Percentiles rank a stretch among this genome's conserved stretches.
phyloP scores from a whole-genome alignment of 1,284 basidiomycete genomes.

The Sporisorium sorghi region DNA sequence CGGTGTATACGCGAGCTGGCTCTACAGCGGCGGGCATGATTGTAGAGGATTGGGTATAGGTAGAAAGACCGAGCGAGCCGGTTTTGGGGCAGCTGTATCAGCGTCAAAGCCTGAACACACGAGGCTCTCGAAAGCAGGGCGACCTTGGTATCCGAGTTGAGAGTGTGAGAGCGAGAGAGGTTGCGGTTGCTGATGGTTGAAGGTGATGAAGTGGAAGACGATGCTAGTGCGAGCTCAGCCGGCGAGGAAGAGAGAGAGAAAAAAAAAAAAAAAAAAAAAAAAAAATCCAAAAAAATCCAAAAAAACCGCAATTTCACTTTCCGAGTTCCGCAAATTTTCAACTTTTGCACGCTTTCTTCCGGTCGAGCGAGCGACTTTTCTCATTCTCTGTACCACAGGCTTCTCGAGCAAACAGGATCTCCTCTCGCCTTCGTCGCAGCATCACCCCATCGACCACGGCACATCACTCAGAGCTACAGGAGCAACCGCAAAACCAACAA shows the following conservation, averaged over 20 bases:
- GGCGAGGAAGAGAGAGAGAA: slow-evolving; percentile 15
- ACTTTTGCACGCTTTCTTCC: slow-evolving; percentile 28
- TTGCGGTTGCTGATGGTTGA: not conserved
- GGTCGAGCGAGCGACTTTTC: not conserved
- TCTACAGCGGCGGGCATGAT: slow-evolving; percentile 59
- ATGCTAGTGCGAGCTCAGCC: slow-evolving; percentile 3
- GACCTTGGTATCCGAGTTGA: not conserved
- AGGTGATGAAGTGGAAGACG: slow-evolving; percentile 2
- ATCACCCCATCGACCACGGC: not conserved
- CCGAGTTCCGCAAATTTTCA: slow-evolving; percentile 34
- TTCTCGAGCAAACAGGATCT: too few relatives aligned
- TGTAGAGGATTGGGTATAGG: not conserved
- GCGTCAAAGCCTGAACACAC: slow-evolving; percentile 16
- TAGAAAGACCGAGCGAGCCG: not conserved
- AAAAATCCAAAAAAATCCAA: slow-evolving; percentile 2
- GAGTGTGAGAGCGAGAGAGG: not conserved
- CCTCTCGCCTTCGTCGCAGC: not conserved
- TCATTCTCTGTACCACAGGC: too few relatives aligned
- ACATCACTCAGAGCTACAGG: too few relatives aligned
- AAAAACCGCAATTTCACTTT: not conserved
- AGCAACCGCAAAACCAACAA: too few relatives aligned
- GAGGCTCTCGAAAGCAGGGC: not conserved
- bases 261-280: slow-evolving; percentile 16
- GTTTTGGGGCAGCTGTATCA: slow-evolving; percentile 4
- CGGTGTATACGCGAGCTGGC: slow-evolving; percentile 65